Evolutionary conservation across 1,139 yeast genomes (phyloP), one percentile per base, ranked within the genome.

Genomic region (Debaryomyces subglobosus): DNA sequence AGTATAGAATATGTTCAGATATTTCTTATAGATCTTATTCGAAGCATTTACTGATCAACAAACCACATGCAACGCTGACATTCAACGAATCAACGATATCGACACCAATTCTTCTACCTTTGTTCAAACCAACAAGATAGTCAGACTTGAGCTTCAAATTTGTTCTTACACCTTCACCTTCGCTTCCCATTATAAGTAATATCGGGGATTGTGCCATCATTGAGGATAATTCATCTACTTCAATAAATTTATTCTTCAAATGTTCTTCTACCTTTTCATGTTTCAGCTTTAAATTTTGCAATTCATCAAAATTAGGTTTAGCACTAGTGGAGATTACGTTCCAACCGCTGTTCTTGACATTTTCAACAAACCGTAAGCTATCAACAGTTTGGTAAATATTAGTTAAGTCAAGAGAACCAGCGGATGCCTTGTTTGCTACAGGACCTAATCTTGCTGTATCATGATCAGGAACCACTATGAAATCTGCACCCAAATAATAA

Each of bases 51-150:
- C 77, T 71, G 25, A 89, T 67, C 46, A 89, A 62, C 32, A 90
- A 62, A 1, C 92, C 95, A 2, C 92, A 79, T 0, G 97, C 97
- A 4, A 91, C 97, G 61, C 96, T 88, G 34, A 89, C 97, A 62
- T 91, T 91, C 57, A 91, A 71, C 20, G 96, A 88, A 61, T 90
- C 97, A 33, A 91, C 85, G 13, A 81, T 67, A 2, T 59, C 59
- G 47, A 72, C 75, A 1, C 53, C 59, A 5, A 65, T 72, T 23
- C 59, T 64, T 38, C 75, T 56, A 25, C 68, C 68, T 30, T 68
- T 67, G 7, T 64, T 54, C 60, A 89, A 72, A 21, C 81, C 79
- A 8, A 84, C 92, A 47, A 80, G 70, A 59, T 74, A 84, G 54
- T 89, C 90, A 46, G 92, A 82, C 53, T 85, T 72, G 49, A 81